phyloP scores from a whole-genome alignment of 2,329 filamentous ascomycete genomes.

The Penicillium decumbens region DNA sequence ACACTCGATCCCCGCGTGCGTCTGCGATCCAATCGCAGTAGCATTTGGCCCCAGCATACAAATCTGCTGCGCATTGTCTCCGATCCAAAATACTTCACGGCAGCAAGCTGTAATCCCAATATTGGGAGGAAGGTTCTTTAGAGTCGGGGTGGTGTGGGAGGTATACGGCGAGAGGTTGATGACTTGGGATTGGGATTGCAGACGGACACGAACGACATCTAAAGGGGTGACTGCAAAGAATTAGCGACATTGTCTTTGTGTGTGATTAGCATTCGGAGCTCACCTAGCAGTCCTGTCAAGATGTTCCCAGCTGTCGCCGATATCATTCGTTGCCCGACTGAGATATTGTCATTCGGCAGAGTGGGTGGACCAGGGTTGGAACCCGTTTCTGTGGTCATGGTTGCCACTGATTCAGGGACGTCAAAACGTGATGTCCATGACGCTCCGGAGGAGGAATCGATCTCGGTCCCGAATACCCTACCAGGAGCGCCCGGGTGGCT shows the following conservation, averaged over 20 bases:
- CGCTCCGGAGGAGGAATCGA: constrained; percentile 18
- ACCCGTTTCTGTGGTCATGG: constrained; percentile 32
- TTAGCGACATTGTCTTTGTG: neutral
- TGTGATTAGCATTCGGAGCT: constrained; percentile 25
- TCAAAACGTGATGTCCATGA: constrained; percentile 34
- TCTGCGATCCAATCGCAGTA: constrained; percentile 40
- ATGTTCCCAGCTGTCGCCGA: constrained; percentile 89
- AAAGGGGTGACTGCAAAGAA: constrained; percentile 72
- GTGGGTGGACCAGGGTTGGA: constrained; percentile 15
- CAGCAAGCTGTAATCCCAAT: constrained; percentile 93
- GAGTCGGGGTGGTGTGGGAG: constrained; percentile 48
- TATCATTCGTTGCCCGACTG: constrained; percentile 85
- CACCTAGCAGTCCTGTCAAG: constrained; percentile 82
- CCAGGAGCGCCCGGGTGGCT: constrained; percentile 6
- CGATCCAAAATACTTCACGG: constrained; percentile 93
- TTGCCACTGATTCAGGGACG: constrained; percentile 20
- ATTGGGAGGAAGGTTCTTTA: constrained; percentile 71
- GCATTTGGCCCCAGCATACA: constrained; percentile 62
- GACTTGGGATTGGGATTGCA: constrained; percentile 72
- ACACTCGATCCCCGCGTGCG: constrained; percentile 59
- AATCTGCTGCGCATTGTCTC: constrained; percentile 73
- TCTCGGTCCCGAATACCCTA: constrained; percentile 11
- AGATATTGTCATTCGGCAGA: constrained; percentile 53
- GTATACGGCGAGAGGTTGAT: constrained; percentile 54
- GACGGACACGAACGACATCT: constrained; percentile 89